phyloP scores from a whole-genome alignment of 805 yeast species.

The Lachancea meyersii region DNA sequence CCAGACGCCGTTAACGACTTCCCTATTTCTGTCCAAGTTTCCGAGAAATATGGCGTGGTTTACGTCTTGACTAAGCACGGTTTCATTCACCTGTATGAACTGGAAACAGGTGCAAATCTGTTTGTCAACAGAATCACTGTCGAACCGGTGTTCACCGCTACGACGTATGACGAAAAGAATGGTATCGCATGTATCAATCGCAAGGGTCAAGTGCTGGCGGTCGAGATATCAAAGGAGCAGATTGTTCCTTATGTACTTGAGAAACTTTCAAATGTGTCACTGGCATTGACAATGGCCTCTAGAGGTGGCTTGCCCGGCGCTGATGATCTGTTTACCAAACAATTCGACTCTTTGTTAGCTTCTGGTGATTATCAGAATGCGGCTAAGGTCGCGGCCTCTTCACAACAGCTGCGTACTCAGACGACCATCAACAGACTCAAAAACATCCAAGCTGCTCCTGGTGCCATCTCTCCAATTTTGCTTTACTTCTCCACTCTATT shows the following conservation, averaged over 20 bases:
- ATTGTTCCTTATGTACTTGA: conserved; percentile 85
- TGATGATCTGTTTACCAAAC: conserved; percentile 83
- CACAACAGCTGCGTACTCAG: conserved; percentile 87
- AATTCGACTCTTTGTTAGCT: conserved; percentile 76
- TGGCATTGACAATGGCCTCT: conserved; percentile 83
- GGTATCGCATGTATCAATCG: conserved; percentile 94
- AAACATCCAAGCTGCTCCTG: conserved; percentile 84
- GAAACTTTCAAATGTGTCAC: conserved; percentile 75
- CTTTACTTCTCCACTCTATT: conserved; percentile 87
- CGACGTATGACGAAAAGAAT: conserved; percentile 59
- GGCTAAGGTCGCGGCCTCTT: conserved; percentile 94
- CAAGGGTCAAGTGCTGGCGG: conserved; percentile 90
- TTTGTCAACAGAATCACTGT: conserved; percentile 95
- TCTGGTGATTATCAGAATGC: conserved; percentile 88
- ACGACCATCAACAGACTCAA: conserved; percentile 91
- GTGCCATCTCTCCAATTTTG: conserved; percentile 88
- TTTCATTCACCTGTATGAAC: conserved; percentile 89
- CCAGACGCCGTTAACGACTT: conserved; percentile 94
- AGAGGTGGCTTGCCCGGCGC: conserved; percentile 98
- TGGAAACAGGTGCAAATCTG: conserved; percentile 85
- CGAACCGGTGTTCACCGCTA: conserved; percentile 88
- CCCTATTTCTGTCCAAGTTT: conserved; percentile 87
- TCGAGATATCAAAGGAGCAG: conserved; percentile 77
- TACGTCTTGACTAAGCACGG: conserved; percentile 93
- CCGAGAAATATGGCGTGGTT: conserved; percentile 78